Evolutionary conservation across 179 eudicot genomes (phyloP).

Genomic region (Nepenthes alata): DNA sequence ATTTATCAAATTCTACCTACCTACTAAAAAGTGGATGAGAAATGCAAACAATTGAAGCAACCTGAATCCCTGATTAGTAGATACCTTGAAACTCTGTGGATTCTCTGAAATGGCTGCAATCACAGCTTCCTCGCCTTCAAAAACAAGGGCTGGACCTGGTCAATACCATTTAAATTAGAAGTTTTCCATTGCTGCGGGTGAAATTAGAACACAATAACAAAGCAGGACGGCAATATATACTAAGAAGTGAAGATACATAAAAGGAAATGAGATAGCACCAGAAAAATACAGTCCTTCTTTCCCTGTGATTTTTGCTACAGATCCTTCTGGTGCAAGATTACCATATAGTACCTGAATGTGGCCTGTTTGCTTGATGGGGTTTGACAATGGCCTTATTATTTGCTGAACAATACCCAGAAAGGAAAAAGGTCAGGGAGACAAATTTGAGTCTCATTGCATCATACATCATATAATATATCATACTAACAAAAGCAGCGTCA

Average conservation of each 20-base stretch:
- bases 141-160: slow-evolving; percentile 87
- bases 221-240: not conserved
- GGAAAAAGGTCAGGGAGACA: not conserved
- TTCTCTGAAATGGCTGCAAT: slow-evolving; percentile 70
- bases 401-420: slow-evolving; percentile 30
- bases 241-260: not conserved
- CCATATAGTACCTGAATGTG: slow-evolving; percentile 92
- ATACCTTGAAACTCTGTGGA: slow-evolving; percentile 74
- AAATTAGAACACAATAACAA: not conserved
- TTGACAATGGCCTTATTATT: slow-evolving; percentile 70
- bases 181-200: not conserved
- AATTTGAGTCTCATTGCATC: not conserved
- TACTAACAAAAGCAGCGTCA: not conserved
- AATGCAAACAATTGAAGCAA: not conserved
- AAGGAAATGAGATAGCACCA: slow-evolving; percentile 26
- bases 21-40: no score
- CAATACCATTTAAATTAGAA: not conserved
- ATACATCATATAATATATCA: not conserved
- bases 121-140: slow-evolving; percentile 98
- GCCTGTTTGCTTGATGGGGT: slow-evolving; percentile 88
- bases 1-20: no score
- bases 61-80: not conserved
- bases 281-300: slow-evolving; percentile 89
- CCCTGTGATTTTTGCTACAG: slow-evolving; percentile 96
- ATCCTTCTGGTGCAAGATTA: slow-evolving; percentile 94